Evolutionary conservation across 2,329 filamentous ascomycete genomes (phyloP).

Genomic region (Clarireedia monteithiana): DNA sequence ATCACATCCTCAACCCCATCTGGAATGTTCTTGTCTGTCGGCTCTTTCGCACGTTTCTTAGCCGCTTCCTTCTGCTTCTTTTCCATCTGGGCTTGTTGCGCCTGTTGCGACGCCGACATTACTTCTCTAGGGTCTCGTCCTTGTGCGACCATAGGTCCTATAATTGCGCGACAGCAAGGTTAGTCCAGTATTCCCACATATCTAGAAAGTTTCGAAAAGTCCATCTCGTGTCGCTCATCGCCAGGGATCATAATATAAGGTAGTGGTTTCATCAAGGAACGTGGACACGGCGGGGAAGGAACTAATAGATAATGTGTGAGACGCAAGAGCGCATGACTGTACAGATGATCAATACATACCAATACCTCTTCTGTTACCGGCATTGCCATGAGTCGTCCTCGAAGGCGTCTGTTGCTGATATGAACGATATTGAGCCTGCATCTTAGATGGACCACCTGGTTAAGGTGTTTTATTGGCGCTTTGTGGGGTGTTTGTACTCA

Average conservation of each 20-base stretch:
- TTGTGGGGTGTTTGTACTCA: neutral
- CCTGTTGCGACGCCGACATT: neutral
- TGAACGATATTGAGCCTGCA: conserved; percentile 9
- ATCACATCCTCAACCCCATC: conserved; percentile 80
- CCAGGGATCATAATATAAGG: neutral
- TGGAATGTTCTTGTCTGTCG: conserved; percentile 90
- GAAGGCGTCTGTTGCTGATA: conserved; percentile 15
- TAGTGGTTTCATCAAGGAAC: neutral
- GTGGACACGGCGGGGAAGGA: conserved; percentile 28
- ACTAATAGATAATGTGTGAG: conserved; percentile 8
- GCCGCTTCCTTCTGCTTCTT: conserved; percentile 54
- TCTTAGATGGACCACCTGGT: neutral
- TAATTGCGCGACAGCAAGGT: conserved; percentile 1
- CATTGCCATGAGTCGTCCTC: conserved; percentile 25
- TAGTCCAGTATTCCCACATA: neutral
- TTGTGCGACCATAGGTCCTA: conserved; percentile 32
- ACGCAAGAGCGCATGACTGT: conserved; percentile 13
- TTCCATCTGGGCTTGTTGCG: conserved; percentile 17
- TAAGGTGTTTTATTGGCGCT: neutral
- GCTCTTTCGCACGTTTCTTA: conserved; percentile 77
- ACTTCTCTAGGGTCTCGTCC: neutral
- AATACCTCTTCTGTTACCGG: conserved; percentile 27
- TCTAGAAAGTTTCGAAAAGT: neutral
- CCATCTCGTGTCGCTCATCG: neutral
- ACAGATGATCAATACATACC: conserved; percentile 23